Conservation (phyloP, 495 filamentous ascomycete species). For the Saxophila tyrrhenica region DNA sequence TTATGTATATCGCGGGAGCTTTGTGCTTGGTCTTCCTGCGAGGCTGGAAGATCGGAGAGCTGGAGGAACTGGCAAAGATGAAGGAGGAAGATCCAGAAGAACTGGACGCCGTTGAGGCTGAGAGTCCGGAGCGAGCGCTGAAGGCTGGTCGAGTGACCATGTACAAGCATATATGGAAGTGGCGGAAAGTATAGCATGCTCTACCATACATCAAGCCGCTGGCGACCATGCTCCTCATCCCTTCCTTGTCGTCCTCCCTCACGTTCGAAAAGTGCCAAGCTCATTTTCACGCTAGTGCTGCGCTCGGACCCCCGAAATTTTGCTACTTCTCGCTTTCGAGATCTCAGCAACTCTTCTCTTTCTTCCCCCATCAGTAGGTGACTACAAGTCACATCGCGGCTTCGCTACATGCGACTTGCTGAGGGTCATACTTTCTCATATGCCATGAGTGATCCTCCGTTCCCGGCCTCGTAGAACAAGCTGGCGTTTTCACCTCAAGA, state of each 20-base stretch:
- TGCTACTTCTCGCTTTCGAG: too few species aligned
- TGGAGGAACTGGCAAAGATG: conserved; percentile 28
- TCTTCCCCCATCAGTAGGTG: conserved; percentile 26
- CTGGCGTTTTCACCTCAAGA: conserved; percentile 10
- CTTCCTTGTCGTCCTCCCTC: too few species aligned
- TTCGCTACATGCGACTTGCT: conserved; percentile 14
- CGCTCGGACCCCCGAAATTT: too few species aligned
- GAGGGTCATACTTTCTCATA: conserved; percentile 8
- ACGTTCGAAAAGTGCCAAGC: too few species aligned
- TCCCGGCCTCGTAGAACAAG: conserved; percentile 22
- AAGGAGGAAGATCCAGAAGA: conserved; percentile 6
- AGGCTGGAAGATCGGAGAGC: conserved; percentile 49
- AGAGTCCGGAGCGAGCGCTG: conserved; percentile 3
- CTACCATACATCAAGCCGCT: too few species aligned
- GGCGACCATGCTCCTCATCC: too few species aligned
- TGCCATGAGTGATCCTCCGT: conserved; percentile 14
- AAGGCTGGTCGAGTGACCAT: conserved; percentile 11
- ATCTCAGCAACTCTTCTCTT: not conserved
- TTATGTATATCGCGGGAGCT: conserved; percentile 53
- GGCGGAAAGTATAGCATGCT: conserved; percentile 11
- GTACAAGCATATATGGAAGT: conserved; percentile 10
- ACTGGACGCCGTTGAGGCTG: conserved; percentile 4
- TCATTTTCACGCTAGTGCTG: too few species aligned
- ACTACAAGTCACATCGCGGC: conserved; percentile 9
- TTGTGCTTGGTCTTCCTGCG: conserved; percentile 42